Evolutionary conservation across 192 early-diverging fungal genomes (phyloP).

Genomic region (Podila epicladia): DNA sequence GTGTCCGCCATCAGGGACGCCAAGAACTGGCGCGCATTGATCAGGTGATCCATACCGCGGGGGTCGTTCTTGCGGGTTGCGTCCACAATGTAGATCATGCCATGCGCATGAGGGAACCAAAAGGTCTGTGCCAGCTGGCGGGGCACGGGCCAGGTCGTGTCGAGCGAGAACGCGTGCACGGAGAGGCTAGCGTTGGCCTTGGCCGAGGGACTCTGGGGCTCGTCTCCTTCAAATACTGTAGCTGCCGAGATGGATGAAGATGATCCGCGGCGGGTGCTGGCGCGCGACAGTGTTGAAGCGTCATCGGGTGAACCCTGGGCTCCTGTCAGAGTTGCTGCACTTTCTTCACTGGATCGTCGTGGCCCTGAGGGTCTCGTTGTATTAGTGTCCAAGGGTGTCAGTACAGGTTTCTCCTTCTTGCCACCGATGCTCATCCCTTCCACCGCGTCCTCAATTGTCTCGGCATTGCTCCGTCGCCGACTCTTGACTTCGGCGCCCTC

Average conservation of each 20-base stretch:
- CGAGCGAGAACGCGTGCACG: constrained; percentile 40
- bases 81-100: constrained; percentile 47
- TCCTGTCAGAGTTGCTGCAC: constrained; percentile 4
- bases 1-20: constrained; percentile 27
- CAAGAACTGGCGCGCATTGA: constrained; percentile 41
- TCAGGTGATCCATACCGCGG: constrained; percentile 36
- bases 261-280: background rate
- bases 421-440: background rate
- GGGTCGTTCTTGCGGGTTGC: constrained; percentile 49
- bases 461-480: background rate
- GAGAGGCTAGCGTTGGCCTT: constrained; percentile 36
- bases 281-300: background rate
- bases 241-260: background rate
- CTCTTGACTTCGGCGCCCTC: constrained; percentile 8
- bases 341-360: constrained; percentile 13
- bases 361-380: background rate
- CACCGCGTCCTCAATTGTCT: background rate
- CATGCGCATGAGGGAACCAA: constrained; percentile 46
- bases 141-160: constrained; percentile 44
- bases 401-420: background rate
- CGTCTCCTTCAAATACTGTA: background rate
- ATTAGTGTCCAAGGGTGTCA: background rate
- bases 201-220: background rate
- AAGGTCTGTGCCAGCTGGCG: constrained; percentile 33
- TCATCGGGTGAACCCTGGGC: background rate